Percentiles rank a stretch among this genome's conserved stretches.
Evolutionary conservation across 1,284 basidiomycete genomes (phyloP).

Genomic region (Wallemia ichthyophaga): DNA sequence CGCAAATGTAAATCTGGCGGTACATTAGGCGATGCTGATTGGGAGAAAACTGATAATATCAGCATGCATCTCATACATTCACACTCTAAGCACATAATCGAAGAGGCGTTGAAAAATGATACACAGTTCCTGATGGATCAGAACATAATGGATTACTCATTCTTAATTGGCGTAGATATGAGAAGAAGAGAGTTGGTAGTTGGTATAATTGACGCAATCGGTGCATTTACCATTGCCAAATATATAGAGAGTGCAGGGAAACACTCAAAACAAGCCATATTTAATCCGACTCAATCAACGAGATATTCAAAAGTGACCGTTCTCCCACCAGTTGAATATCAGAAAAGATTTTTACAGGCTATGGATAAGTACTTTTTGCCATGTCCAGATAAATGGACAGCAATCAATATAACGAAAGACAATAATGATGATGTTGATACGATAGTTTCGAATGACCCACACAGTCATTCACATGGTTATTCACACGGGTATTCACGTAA

Average conservation of each 20-base stretch:
- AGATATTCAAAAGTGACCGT: neutral
- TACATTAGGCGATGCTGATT: conserved; percentile 13
- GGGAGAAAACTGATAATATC: conserved; percentile 12
- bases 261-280: neutral
- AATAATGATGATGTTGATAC: neutral
- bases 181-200: conserved; percentile 32
- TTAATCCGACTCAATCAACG: neutral
- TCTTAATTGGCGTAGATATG: conserved; percentile 24
- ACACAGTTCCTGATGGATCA: conserved; percentile 9
- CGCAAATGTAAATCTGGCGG: conserved; percentile 27
- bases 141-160: conserved; percentile 56
- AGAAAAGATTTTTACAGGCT: neutral
- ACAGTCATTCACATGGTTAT: too few relatives aligned
- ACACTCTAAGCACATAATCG: conserved; percentile 1
- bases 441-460: neutral
- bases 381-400: neutral
- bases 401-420: neutral
- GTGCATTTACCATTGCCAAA: conserved; percentile 12
- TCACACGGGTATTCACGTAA: neutral
- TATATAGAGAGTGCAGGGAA: neutral
- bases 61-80: conserved; percentile 21
- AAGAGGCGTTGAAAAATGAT: conserved; percentile 13
- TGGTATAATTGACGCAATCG: conserved; percentile 49
- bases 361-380: neutral
- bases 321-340: neutral